Percentiles rank a stretch among this genome's conserved stretches.
phyloP scores from a whole-genome alignment of 1,284 basidiomycete species.

The Spongispora temasekensis region DNA sequence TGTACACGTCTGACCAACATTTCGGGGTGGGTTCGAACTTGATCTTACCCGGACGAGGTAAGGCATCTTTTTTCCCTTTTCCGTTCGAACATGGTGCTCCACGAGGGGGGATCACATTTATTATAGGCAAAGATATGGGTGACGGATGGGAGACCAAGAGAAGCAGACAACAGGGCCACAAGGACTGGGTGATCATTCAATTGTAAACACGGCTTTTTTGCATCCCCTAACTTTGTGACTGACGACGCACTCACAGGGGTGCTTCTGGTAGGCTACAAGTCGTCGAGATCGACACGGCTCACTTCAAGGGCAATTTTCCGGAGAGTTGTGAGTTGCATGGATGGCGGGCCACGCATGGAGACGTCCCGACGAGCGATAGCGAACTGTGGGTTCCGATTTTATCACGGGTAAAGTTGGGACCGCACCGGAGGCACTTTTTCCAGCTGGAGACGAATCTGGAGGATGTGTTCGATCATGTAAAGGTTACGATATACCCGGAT shows the following conservation, averaged over 20 bases:
- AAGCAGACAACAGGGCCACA: conserved; percentile 76
- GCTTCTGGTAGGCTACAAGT: conserved; percentile 71
- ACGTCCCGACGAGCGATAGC: conserved; percentile 41
- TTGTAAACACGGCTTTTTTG: too few relatives aligned
- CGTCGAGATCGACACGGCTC: conserved; percentile 90
- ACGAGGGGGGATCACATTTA: neutral
- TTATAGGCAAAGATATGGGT: conserved; percentile 85
- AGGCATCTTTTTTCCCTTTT: conserved; percentile 6
- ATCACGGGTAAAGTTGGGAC: conserved; percentile 78
- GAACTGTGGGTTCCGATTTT: conserved; percentile 78
- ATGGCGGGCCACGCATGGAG: conserved; percentile 43
- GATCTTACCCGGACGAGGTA: conserved; percentile 85
- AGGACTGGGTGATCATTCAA: conserved; percentile 90
- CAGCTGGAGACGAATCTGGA: conserved; percentile 67
- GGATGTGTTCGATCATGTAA: conserved; percentile 78
- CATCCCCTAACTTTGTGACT: too few relatives aligned
- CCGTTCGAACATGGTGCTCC: neutral
- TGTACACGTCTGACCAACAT: conserved; percentile 88
- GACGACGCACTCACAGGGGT: conserved; percentile 58
- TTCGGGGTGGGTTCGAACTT: conserved; percentile 92
- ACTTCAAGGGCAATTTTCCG: conserved; percentile 97
- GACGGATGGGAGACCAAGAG: conserved; percentile 99
- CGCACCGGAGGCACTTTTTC: conserved; percentile 90
- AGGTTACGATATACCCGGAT: conserved; percentile 90
- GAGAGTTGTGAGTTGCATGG: conserved; percentile 86